Evolutionary conservation across 441 rosid species (phyloP), one percentile per base, ranked within the genome.

Genomic region (Adansonia rubrostipa): DNA sequence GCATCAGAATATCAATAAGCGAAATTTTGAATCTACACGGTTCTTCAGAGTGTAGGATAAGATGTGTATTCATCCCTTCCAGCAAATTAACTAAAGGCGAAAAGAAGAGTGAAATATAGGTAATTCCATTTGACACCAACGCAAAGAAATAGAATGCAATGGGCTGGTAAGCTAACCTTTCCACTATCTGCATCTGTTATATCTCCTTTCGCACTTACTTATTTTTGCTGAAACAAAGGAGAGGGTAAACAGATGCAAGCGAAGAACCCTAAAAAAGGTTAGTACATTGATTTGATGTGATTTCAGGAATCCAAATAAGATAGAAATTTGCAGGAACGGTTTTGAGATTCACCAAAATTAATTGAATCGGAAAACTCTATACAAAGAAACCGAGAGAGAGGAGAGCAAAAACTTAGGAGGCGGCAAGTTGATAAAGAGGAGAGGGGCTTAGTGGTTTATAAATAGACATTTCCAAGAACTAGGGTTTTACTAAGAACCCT

Each of bases 1-100:
- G 87, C 92, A 86, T 91, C 93, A 92, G 91, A 84, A 77, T 77
- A 77, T 68, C 82, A 90, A 88, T 87, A 91, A 85, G 91, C 87
- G 86, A 88, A 88, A 91, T 80, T 45, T 61, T 58, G 48, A 17
- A 56, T 87, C 89, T 67, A 76, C 90, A 89, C 67, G 73, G 80
- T 61, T 4, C 58, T 80, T 89, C 89, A 81, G 88, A 76, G 80
- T 86, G 88, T 82, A 87, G 88, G 78, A 87, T 87, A 83, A 86
- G 85, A 87, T 67, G 42, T 47, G 4, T 71, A 60, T 22, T 87
- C 88, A 81, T 89, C 90, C 82, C 75, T 79, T 80, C 87, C 89
- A 75, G 40, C 5, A 66, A 47, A 48, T 2, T 9, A 48, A 48
- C 15, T 11, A 19, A 56, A 54, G 9, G 36, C 22, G 1, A 7